A percentile compares a stretch with the other conserved stretches of the same genome.
Conservation (phyloP, 192 early-diverging fungal genomes). For the Coemansia sp. region DNA sequence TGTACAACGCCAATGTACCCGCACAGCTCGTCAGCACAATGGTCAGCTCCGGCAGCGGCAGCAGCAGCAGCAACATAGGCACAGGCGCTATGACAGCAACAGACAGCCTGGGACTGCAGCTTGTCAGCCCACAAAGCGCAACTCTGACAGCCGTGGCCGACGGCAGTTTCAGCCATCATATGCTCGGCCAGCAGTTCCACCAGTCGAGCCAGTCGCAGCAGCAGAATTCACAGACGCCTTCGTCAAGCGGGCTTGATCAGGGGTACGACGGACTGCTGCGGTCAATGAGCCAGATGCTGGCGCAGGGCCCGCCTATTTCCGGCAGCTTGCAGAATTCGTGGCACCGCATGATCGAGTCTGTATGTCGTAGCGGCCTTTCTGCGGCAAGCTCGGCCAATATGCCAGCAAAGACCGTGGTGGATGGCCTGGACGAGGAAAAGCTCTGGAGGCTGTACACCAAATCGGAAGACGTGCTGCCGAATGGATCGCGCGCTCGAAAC, state of each 20-base stretch:
- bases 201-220: neutral
- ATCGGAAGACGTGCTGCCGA: conserved; percentile 32
- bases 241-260: neutral
- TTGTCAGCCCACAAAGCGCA: conserved; percentile 3
- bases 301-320: conserved; percentile 22
- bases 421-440: conserved; percentile 18
- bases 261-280: conserved; percentile 18
- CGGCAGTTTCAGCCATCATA: neutral
- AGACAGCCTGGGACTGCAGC: neutral
- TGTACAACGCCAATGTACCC: conserved; percentile 4
- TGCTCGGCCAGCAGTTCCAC: conserved; percentile 9
- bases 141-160: conserved; percentile 1
- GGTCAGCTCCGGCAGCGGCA: no score
- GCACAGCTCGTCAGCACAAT: neutral
- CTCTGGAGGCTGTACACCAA: conserved; percentile 32
- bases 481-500: conserved; percentile 42
- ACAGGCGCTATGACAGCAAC: neutral
- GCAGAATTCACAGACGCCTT: neutral
- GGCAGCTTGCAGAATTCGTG: neutral
- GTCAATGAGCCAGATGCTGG: conserved; percentile 28
- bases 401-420: neutral
- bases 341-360: conserved; percentile 1
- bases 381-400: neutral
- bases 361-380: neutral
- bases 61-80: neutral